Base-by-base conservation (phyloP, 257 asterid species). In the Asclepias syriaca region DNA sequence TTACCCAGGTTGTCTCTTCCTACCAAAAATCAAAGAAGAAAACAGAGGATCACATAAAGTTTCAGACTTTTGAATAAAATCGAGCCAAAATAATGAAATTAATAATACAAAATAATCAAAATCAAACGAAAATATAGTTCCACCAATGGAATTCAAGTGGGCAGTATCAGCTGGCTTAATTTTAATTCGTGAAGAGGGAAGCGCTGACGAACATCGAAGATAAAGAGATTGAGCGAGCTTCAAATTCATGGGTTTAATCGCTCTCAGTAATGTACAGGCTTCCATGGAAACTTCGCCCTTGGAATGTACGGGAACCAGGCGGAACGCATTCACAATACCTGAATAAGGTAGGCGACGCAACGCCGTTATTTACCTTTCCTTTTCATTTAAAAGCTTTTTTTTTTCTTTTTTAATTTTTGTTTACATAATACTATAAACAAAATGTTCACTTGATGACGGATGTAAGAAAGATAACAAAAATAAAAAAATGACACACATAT, bases 161-260 rank as follows among this genome's bases (percentile, higher is more conserved):
- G 13, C 56, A 29, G 51, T 55, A 49, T 75, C 57, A 48, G 15
- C 72, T 12, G 18, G 45, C 75, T 70, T 13, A 21, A 50, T 13
- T 9, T 29, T 84, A 58, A 71, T 32, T 58, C 63, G 65, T 77
- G 81, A 55, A 32, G 78, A 4, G 22, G 85, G 80, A 12, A 83
- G 82, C 19, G 43, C 27, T 45, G 91, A 83, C 29, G 83, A 78
- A 46, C 84, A 78, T 72, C 81, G 85, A 32, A 76, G 46, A 59
- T 86, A 80, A 59, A 79, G 66, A 43, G 86, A 82, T 49, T 77
- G 79, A 29, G 75, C 40, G 69, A 86, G 69, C 65, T 70, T 81
- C 70, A 80, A 43, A 72, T 76, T 85, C 79, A 77, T 82, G 81
- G 91, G 90, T 69, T 82, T 89, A 11, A 92, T 72, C 71, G 84